A percentile compares a stretch with the other conserved stretches of the same genome.
Evolutionary conservation across 805 yeast genomes (phyloP).

Genomic region (Candida cerambycidarum): DNA sequence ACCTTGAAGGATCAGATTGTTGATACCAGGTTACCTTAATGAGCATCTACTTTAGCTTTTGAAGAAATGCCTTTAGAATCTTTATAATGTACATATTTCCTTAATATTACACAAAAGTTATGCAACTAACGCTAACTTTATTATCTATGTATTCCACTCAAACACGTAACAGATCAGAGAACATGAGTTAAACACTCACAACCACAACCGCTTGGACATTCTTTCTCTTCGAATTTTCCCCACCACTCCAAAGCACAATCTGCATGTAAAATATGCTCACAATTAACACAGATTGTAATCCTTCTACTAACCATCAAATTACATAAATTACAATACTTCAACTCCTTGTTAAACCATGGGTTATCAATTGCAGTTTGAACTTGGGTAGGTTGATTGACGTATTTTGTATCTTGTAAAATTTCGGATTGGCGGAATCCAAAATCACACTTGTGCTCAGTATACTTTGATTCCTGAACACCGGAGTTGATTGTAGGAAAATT

Average conservation of each 20-base stretch:
- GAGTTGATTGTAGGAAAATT: constrained; percentile 40
- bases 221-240: constrained; percentile 33
- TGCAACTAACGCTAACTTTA: too few relatives aligned
- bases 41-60: too few relatives aligned
- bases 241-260: constrained; percentile 84
- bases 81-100: background rate
- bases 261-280: constrained; percentile 80
- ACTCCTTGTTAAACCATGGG: constrained; percentile 28
- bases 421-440: too few relatives aligned
- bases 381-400: constrained; percentile 25
- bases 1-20: constrained; percentile 72
- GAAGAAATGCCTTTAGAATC: too few relatives aligned
- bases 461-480: constrained; percentile 5
- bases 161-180: too few relatives aligned
- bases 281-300: constrained; percentile 64
- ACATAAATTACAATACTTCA: constrained; percentile 65
- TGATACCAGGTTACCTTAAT: constrained; percentile 41
- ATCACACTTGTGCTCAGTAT: constrained; percentile 35
- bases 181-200: constrained; percentile 54
- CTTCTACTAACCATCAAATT: constrained; percentile 57
- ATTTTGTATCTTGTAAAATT: constrained; percentile 18
- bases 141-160: too few relatives aligned
- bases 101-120: background rate
- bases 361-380: constrained; percentile 22
- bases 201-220: constrained; percentile 87